These are phyloP conservation scores for Dichomitus squalens DNA, from an alignment of 1,284 basidiomycete genomes.

Conservation along the genomic window DNA sequence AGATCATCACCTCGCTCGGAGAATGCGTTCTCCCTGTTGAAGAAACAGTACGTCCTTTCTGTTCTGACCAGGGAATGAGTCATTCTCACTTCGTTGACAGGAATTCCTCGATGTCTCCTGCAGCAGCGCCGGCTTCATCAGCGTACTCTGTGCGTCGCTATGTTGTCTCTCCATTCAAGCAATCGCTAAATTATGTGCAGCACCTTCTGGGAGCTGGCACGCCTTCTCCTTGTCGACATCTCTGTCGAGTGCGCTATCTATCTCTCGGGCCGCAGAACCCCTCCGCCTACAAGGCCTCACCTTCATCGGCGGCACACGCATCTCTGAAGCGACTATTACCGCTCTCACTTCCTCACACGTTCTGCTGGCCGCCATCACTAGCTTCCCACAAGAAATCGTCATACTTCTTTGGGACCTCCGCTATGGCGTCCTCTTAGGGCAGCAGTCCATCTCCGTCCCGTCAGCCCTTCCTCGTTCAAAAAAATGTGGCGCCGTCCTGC, in stretches of 20 bases:
- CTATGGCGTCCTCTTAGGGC: slow-evolving; percentile 65
- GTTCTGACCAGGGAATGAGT: background rate
- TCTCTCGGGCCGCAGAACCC: slow-evolving; percentile 37
- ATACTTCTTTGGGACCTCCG: slow-evolving; percentile 73
- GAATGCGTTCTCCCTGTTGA: slow-evolving; percentile 20
- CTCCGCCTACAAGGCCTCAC: slow-evolving; percentile 39
- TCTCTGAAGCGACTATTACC: slow-evolving; percentile 44
- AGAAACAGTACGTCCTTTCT: slow-evolving; percentile 18
- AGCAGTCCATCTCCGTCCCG: slow-evolving; percentile 55
- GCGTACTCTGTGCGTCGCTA: slow-evolving; percentile 47
- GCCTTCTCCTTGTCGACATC: slow-evolving; percentile 45
- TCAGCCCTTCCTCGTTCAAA: slow-evolving; percentile 44
- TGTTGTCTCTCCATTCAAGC: background rate
- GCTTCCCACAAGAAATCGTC: slow-evolving; percentile 48
- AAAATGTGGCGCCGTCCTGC: slow-evolving; percentile 36
- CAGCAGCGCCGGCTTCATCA: slow-evolving; percentile 50
- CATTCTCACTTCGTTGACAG: slow-evolving; percentile 15
- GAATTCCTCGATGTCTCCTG: slow-evolving; percentile 43
- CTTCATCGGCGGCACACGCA: slow-evolving; percentile 28
- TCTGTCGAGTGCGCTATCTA: slow-evolving; percentile 23
- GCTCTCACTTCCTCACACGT: slow-evolving; percentile 66
- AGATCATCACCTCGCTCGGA: slow-evolving; percentile 14
- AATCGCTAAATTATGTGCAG: slow-evolving; percentile 28
- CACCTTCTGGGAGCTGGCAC: slow-evolving; percentile 47
- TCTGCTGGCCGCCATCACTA: slow-evolving; percentile 53